Evolutionary conservation across 2,329 filamentous ascomycete genomes (phyloP).

Genomic region (Aspergillus amoenus): DNA sequence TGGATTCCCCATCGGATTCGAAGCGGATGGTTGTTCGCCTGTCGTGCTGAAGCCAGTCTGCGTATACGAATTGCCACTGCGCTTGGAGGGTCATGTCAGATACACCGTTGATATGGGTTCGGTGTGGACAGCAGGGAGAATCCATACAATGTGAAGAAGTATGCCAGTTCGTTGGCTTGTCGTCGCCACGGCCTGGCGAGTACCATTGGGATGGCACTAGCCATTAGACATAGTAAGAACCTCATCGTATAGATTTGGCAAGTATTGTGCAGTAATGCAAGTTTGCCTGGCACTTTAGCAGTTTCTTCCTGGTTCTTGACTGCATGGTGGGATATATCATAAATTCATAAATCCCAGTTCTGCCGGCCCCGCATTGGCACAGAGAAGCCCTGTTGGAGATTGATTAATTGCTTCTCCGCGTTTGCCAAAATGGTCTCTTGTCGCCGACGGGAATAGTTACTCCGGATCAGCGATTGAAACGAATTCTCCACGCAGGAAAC

Average conservation of each 20-base stretch:
- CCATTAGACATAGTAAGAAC: no score
- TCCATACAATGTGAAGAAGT: no score
- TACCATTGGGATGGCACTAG: no score
- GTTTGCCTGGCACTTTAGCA: neutral
- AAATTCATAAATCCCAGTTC: neutral
- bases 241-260: no score
- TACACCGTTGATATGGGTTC: no score
- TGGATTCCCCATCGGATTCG: slow-evolving; percentile 52
- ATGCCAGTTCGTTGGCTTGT: no score
- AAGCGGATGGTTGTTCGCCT: slow-evolving; percentile 50
- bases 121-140: no score
- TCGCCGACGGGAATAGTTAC: no score
- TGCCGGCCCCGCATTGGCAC: neutral
- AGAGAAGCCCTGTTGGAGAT: neutral
- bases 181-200: no score
- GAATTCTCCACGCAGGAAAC: neutral
- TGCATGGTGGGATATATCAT: neutral
- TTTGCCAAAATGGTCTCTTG: no score
- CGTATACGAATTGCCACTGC: slow-evolving; percentile 60
- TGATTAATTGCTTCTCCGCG: neutral
- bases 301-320: neutral
- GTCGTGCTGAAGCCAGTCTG: slow-evolving; percentile 59
- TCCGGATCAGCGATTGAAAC: neutral
- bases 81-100: neutral
- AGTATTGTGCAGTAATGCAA: no score